These are phyloP conservation scores for Achaetomiella virescens DNA, from an alignment of 495 filamentous ascomycete species.

Conservation along the genomic window DNA sequence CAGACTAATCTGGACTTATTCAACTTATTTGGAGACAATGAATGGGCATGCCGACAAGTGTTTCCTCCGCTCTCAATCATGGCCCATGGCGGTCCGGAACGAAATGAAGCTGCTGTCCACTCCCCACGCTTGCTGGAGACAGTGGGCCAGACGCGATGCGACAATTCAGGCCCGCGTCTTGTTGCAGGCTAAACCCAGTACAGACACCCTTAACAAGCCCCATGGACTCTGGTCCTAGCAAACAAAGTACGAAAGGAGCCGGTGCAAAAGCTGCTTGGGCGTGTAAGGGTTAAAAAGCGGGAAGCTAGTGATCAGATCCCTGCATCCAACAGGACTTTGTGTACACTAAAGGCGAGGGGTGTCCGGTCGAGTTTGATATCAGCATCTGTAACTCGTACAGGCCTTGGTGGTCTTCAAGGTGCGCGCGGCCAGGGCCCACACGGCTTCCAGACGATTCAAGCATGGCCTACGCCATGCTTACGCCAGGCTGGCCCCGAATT, in stretches of 20 bases:
- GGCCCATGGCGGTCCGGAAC: not conserved
- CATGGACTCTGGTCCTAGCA: too few species aligned
- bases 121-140: not conserved
- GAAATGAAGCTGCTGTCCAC: not conserved
- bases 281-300: too few species aligned
- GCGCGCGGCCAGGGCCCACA: not conserved
- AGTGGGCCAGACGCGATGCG: not conserved
- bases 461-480: not conserved
- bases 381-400: not conserved
- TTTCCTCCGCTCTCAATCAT: not conserved
- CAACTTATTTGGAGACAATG: not conserved
- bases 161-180: not conserved
- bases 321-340: too few species aligned
- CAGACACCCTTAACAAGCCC: not conserved
- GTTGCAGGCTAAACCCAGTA: not conserved
- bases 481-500: not conserved
- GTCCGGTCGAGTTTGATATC: not conserved
- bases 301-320: too few species aligned
- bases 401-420: slow-evolving; percentile 12
- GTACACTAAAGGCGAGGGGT: too few species aligned
- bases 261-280: too few species aligned
- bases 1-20: not conserved
- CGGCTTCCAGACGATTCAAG: not conserved
- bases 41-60: not conserved
- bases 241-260: too few species aligned